Conservation (phyloP, 2,329 filamentous ascomycete genomes). For the Tolypocladium inflatum region DNA sequence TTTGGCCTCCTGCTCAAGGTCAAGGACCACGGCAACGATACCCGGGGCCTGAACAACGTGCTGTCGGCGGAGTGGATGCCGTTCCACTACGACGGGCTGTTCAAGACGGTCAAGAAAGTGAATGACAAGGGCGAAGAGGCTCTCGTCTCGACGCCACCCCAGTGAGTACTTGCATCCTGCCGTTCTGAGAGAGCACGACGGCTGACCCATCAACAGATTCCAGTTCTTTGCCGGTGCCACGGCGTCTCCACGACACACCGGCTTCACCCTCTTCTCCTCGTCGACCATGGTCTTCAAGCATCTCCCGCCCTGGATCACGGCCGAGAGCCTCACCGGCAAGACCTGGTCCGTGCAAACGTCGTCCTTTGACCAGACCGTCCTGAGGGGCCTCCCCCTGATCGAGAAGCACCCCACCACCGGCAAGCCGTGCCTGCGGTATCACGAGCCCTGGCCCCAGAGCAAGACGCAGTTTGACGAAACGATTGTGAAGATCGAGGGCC, state of each 20-base stretch:
- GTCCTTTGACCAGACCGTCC: conserved; percentile 32
- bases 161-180: conserved; percentile 15
- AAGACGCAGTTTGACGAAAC: conserved; percentile 41
- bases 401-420: conserved; percentile 33
- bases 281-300: conserved; percentile 40
- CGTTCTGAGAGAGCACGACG: not conserved
- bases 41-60: conserved; percentile 39
- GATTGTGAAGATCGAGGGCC: conserved; percentile 30
- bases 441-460: conserved; percentile 43
- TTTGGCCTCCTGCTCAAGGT: conserved; percentile 42
- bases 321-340: conserved; percentile 25
- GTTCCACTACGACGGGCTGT: conserved; percentile 48
- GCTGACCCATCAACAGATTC: conserved; percentile 22
- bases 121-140: conserved; percentile 29
- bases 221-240: conserved; percentile 41
- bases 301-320: conserved; percentile 25
- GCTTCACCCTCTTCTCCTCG: conserved; percentile 44
- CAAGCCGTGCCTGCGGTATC: conserved; percentile 40
- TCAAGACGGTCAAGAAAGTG: conserved; percentile 36
- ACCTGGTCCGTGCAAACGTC: conserved; percentile 40
- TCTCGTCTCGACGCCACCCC: conserved; percentile 32
- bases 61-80: conserved; percentile 46
- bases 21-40: conserved; percentile 34
- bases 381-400: conserved; percentile 35
- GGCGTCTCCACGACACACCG: conserved; percentile 37